Base-by-base conservation (phyloP, 176 grass and related monocot species). In the Tillandsia fasciculata region DNA sequence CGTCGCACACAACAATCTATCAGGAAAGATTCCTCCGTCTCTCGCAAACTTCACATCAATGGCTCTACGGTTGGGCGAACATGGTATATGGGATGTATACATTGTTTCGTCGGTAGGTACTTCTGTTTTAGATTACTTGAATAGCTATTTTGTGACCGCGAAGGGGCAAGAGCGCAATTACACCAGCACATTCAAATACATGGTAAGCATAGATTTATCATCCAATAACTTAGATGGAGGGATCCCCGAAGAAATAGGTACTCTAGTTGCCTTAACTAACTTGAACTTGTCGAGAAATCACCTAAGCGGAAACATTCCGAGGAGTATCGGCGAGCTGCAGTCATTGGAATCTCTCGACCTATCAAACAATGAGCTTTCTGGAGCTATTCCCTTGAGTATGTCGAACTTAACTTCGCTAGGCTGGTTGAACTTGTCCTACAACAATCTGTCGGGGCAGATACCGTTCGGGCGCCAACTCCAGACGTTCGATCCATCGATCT, bases 401-500 rank as follows among this genome's bases (percentile, higher is more conserved):
- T 51, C 78, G 28, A 8, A 23, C 48, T 53, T 85, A 11, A 73
- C 7, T 24, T 72, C 23, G 12, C 23, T 63, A 0, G 8, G 61
- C 49, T 1, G 12, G 8, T 78, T 82, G 29, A 75, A 82, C 63
- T 53, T 78, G 0, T 78, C 84, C 0, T 61, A 78, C 20, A 86
- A 86, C n/a, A 75, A 86, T n/a, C 52, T 82, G 12, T 86, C 79
- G 1, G 79, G 75, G 69, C 72, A 11, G 53, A 75, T 82, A 52
- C 79, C 79, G 1, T 64, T 48, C 20, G 73, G 73, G 0, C 0
- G 26, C 12, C 77, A 85, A 63, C 27, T 79, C 0, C 28, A 66
- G 12, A 80, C 66, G 12, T 71, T 80, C 0, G 52, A 77, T 50
- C 12, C 33, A 0, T 73, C 50, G 1, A 70, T 50, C 2, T 85